These are phyloP conservation scores for Rhododendron ovatum DNA, from an alignment of 148 eudicot genomes.

Conservation along the genomic window DNA sequence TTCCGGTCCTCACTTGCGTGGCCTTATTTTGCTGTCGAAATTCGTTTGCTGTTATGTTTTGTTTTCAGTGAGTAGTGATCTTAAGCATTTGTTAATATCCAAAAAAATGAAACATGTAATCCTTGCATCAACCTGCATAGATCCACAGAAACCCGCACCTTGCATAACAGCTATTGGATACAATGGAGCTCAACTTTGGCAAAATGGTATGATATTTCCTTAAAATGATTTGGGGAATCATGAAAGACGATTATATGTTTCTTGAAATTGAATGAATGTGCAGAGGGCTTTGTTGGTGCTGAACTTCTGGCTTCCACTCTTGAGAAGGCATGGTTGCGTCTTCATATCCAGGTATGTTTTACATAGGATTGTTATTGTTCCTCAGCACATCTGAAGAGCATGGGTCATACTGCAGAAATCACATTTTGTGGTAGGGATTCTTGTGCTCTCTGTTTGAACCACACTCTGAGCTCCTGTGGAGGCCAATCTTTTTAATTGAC, in stretches of 20 bases:
- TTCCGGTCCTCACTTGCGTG: background rate
- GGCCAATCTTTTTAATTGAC: background rate
- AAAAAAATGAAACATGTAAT: slow-evolving; percentile 8
- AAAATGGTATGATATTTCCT: slow-evolving; percentile 34
- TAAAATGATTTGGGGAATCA: background rate
- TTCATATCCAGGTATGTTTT: slow-evolving; percentile 51
- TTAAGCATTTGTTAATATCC: background rate
- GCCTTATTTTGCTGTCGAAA: background rate
- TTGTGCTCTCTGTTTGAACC: background rate
- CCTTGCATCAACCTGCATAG: slow-evolving; percentile 37
- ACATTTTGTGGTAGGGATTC: background rate
- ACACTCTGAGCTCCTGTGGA: background rate
- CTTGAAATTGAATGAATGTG: background rate
- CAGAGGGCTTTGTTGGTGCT: slow-evolving; percentile 53
- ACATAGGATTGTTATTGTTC: background rate
- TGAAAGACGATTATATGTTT: background rate
- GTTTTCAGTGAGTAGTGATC: background rate
- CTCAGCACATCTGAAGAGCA: background rate
- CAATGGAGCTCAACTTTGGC: slow-evolving; percentile 53
- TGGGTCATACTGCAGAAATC: background rate
- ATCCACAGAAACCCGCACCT: slow-evolving; percentile 45
- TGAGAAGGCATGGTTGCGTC: slow-evolving; percentile 62
- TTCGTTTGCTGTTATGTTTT: background rate
- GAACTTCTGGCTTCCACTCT: slow-evolving; percentile 45
- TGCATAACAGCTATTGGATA: slow-evolving; percentile 57